These are phyloP conservation scores for Trypanosoma scelopori DNA, from an alignment of 208 protist genomes.

Conservation along the genomic window DNA sequence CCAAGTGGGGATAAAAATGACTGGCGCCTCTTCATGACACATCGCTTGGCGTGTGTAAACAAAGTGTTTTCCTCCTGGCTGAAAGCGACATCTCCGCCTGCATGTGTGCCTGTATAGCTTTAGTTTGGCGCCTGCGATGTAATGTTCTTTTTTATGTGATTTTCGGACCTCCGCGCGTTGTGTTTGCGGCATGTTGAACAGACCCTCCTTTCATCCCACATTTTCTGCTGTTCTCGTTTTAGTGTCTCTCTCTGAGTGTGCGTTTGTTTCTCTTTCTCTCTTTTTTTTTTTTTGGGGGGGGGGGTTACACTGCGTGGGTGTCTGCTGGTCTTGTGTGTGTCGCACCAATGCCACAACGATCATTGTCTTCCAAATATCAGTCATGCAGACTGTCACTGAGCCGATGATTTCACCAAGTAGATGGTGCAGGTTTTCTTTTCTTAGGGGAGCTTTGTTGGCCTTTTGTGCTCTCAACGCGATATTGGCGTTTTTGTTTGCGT, in stretches of 20 bases:
- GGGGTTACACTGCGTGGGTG: no score
- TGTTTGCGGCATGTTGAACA: no score
- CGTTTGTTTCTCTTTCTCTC: background rate
- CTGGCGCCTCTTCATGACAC: conserved; percentile 13
- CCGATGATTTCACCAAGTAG: background rate
- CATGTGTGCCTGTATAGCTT: background rate
- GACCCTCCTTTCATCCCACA: no score
- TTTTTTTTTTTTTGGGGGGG: background rate
- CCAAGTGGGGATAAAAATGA: conserved; percentile 2
- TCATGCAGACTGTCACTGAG: background rate
- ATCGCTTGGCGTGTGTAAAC: conserved; percentile 7
- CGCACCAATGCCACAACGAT: background rate
- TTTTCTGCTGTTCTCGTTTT: no score
- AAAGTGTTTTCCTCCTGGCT: conserved; percentile 5
- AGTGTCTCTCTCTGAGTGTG: no score
- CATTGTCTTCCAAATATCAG: background rate
- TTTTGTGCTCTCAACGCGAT: conserved; percentile 23
- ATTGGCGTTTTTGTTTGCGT: conserved; percentile 30
- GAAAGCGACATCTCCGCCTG: background rate
- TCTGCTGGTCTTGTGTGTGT: no score
- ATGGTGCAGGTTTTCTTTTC: conserved; percentile 17
- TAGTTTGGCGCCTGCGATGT: background rate
- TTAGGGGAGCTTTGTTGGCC: conserved; percentile 11
- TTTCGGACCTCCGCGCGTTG: background rate
- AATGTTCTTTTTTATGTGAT: background rate